Base-by-base conservation (phyloP, 306 rosid genomes). In the Canavalia gladiata region DNA sequence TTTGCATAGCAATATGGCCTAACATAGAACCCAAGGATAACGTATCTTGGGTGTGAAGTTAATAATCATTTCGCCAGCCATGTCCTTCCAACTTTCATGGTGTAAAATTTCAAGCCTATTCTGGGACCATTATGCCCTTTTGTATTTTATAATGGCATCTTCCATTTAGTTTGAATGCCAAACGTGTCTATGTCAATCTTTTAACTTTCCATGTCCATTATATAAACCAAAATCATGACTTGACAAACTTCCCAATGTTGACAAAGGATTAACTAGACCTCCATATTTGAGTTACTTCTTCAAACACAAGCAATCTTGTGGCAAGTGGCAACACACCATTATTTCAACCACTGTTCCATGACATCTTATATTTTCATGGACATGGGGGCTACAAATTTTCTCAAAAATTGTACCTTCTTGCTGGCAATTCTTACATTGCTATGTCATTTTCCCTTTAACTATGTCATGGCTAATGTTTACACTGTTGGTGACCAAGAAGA, bases 401-500 rank as follows among this genome's bases (percentile, higher is more conserved):
- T 49, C 11, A 80, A 54, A 57, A 65, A 57, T 0, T 81, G 46
- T 12, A 47, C 55, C 72, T 76, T 77, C 9, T 18, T 77, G 30
- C 10, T 77, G 9, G n/a, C 78, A 77, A 59, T 78, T 81, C 57
- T 77, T 29, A 50, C 47, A 45, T 47, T 81, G 67, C 71, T 74
- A 0, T 70, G 18, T 71, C 64, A 54, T 59, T 67, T 79, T 79
- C 46, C 8, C 62, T 46, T 58, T 29, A 58, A 52, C 0, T 6
- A 7, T 50, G 78, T 62, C 69, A 68, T 57, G 67, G 86, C 81
- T 31, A 57, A 35, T 58, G 86, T 72, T 72, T 85, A 81, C 55
- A 63, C 3, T 12, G 88, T 85, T 66, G 88, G 88, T 8, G 86
- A 85, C 72, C 69, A 85, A 77, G 88, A 85, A 18, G 74, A 50